Conservation (phyloP, 2,329 filamentous ascomycete species). For the Lachnellula hyalina region DNA sequence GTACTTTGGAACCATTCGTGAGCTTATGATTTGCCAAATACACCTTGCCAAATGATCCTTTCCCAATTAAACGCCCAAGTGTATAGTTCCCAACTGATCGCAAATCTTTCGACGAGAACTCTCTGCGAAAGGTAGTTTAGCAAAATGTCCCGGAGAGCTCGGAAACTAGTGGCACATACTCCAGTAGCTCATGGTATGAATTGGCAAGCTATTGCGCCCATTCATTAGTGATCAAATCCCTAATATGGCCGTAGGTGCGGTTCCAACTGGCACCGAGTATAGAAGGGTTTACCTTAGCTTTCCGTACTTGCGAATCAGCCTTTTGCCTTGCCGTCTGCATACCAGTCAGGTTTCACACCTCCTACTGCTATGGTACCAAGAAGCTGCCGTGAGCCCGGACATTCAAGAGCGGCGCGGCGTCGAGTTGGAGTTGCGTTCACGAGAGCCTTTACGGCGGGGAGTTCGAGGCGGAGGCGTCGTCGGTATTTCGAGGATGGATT, state of each 20-base stretch:
- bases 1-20: constrained; percentile 94
- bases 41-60: constrained; percentile 97
- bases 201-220: constrained; percentile 68
- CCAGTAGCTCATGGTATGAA: constrained; percentile 93
- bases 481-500: background rate
- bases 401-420: constrained; percentile 26
- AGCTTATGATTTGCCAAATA: constrained; percentile 95
- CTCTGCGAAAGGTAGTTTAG: constrained; percentile 49
- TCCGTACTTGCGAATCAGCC: constrained; percentile 54
- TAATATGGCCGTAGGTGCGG: background rate
- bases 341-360: constrained; percentile 32
- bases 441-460: background rate
- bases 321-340: constrained; percentile 48
- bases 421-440: background rate
- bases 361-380: constrained; percentile 26
- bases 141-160: background rate
- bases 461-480: background rate
- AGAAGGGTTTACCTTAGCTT: constrained; percentile 48
- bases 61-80: constrained; percentile 86
- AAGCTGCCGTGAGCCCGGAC: constrained; percentile 21
- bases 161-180: constrained; percentile 54
- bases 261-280: background rate
- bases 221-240: constrained; percentile 28
- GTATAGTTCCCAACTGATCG: constrained; percentile 92
- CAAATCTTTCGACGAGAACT: constrained; percentile 89